These are phyloP conservation scores for Solanum lycopersicoides DNA, from an alignment of 257 asterid genomes.

Conservation along the genomic window DNA sequence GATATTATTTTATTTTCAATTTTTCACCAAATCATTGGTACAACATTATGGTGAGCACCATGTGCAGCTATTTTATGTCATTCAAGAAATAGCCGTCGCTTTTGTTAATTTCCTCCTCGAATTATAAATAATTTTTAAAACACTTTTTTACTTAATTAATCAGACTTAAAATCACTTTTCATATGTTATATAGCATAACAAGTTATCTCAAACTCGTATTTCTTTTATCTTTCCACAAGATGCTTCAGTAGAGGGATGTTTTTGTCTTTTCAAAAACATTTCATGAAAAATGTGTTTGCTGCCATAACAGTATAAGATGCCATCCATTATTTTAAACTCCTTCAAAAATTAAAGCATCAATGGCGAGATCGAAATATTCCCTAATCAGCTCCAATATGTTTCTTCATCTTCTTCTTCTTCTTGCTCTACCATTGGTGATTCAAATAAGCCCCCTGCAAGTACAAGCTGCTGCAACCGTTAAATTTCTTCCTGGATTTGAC, in stretches of 20 bases:
- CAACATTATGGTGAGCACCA: neutral
- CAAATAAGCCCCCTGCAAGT: neutral
- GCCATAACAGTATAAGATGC: neutral
- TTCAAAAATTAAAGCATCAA: neutral
- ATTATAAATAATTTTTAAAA: too few relatives aligned
- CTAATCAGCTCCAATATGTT: neutral
- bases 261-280: neutral
- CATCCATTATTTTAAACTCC: neutral
- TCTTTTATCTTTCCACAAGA: too few relatives aligned
- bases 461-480: neutral
- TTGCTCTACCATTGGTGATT: neutral
- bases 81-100: neutral
- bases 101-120: too few relatives aligned
- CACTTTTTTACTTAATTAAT: too few relatives aligned
- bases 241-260: neutral
- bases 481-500: conserved; percentile 12
- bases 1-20: neutral
- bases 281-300: neutral
- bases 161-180: too few relatives aligned
- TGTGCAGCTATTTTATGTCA: neutral
- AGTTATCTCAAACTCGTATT: too few relatives aligned
- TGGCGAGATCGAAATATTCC: neutral
- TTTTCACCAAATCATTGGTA: neutral
- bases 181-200: too few relatives aligned
- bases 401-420: neutral